A percentile compares a stretch with the other conserved stretches of the same genome.
Evolutionary conservation across 2,329 filamentous ascomycete genomes (phyloP).

Genomic region (Colletotrichum sp.): DNA sequence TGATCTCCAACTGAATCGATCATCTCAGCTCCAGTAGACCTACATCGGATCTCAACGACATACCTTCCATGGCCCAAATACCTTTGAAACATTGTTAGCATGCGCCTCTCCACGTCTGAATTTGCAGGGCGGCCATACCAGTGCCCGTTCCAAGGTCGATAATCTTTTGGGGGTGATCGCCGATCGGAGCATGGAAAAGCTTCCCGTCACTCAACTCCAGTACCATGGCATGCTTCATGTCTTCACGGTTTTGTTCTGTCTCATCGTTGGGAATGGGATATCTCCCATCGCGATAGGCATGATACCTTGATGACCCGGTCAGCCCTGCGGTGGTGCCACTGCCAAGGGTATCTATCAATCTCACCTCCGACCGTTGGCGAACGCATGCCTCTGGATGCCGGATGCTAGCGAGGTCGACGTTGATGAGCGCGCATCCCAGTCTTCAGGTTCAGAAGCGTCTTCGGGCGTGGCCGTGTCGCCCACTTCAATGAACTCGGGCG

Average conservation of each 20-base stretch:
- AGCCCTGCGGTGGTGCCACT: not conserved
- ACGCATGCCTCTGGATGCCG: slow-evolving; percentile 36
- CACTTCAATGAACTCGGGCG: not conserved
- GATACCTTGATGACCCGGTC: slow-evolving; percentile 26
- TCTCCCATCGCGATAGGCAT: slow-evolving; percentile 38
- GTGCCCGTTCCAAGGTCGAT: not conserved
- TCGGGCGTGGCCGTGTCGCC: not conserved
- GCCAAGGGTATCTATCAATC: not conserved
- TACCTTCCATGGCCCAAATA: not conserved
- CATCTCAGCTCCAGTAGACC: not conserved
- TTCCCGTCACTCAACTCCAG: slow-evolving; percentile 38
- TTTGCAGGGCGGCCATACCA: not conserved
- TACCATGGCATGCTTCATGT: slow-evolving; percentile 44
- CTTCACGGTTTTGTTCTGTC: slow-evolving; percentile 41
- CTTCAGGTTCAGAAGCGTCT: not conserved
- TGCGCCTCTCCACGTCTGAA: rapidly evolving
- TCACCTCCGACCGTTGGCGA: slow-evolving; percentile 34
- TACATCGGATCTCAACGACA: not conserved
- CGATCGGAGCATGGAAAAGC: not conserved
- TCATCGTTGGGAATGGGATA: slow-evolving; percentile 45
- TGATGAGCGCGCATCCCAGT: slow-evolving; percentile 23
- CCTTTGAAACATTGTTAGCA: not conserved
- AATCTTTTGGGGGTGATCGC: not conserved
- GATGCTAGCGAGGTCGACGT: slow-evolving; percentile 32
- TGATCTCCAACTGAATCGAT: not conserved